phyloP scores from a whole-genome alignment of 2,329 filamentous ascomycete genomes.

The Cordyceps javanica region DNA sequence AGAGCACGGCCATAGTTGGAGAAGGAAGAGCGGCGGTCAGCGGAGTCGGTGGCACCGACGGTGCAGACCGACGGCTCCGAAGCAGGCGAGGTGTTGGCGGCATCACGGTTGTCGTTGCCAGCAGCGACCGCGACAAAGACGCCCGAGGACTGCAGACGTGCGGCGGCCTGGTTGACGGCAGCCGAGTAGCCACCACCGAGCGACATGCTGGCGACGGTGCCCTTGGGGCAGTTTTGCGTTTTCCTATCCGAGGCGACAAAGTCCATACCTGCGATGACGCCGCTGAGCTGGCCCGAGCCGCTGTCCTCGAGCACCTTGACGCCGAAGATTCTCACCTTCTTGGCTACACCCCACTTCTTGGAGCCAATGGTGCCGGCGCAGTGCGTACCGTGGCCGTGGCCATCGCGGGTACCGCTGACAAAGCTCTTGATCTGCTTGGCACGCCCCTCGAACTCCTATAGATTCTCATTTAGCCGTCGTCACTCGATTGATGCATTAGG shows the following conservation, averaged over 20 bases:
- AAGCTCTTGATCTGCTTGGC: slow-evolving; percentile 20
- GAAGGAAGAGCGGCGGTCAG: slow-evolving; percentile 37
- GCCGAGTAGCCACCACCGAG: slow-evolving; percentile 39
- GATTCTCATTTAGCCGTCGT: neutral
- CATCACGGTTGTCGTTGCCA: slow-evolving; percentile 45
- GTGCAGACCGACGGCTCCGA: slow-evolving; percentile 45
- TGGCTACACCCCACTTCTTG: slow-evolving; percentile 29
- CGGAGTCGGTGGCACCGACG: slow-evolving; percentile 39
- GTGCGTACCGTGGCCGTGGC: slow-evolving; percentile 33
- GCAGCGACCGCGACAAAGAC: slow-evolving; percentile 47
- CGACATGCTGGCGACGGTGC: slow-evolving; percentile 50
- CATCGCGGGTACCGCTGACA: slow-evolving; percentile 16
- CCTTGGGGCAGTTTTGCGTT: slow-evolving; percentile 28
- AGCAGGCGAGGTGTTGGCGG: slow-evolving; percentile 39
- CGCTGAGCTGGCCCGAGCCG: slow-evolving; percentile 29
- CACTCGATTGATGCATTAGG: neutral
- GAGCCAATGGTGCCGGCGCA: slow-evolving; percentile 22
- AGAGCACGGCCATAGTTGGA: slow-evolving; percentile 45
- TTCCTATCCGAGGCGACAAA: slow-evolving; percentile 28
- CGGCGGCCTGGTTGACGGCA: slow-evolving; percentile 43
- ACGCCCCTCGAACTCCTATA: slow-evolving; percentile 21
- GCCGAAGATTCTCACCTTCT: slow-evolving; percentile 33
- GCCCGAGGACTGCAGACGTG: slow-evolving; percentile 37
- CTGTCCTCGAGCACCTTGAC: slow-evolving; percentile 35
- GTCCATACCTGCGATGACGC: slow-evolving; percentile 35